phyloP scores from a whole-genome alignment of 148 eudicot species.

The Amaranthus palmeri region DNA sequence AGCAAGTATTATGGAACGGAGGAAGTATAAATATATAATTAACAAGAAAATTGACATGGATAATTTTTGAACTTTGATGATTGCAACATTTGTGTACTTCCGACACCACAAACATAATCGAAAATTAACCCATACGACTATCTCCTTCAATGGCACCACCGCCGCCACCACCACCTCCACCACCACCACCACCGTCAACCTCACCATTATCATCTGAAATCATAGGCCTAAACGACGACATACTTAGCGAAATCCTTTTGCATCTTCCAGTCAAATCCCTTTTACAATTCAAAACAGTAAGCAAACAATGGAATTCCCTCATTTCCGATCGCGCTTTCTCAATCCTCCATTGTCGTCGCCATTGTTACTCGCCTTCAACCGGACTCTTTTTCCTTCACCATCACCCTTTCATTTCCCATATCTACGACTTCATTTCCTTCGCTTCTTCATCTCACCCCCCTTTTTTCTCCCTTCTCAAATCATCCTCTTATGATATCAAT shows the following conservation, averaged over 20 bases:
- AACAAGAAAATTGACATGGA: no score
- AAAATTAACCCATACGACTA: no score
- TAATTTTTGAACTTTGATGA: no score
- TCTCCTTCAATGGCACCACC: no score
- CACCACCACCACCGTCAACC: neutral
- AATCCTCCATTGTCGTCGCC: slow-evolving; percentile 38
- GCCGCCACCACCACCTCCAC: neutral
- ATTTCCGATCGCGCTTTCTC: slow-evolving; percentile 34
- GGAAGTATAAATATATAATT: no score
- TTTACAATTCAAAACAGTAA: slow-evolving; percentile 38
- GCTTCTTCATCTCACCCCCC: slow-evolving; percentile 17
- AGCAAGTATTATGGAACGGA: no score
- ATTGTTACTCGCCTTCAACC: slow-evolving; percentile 22
- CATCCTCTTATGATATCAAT: slow-evolving; percentile 22
- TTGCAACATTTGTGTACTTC: no score
- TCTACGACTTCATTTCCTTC: slow-evolving; percentile 19
- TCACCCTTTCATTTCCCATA: neutral
- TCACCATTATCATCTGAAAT: slow-evolving; percentile 17
- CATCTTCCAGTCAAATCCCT: slow-evolving; percentile 31
- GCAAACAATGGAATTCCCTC: slow-evolving; percentile 28
- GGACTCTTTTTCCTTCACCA: slow-evolving; percentile 32
- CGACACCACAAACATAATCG: no score
- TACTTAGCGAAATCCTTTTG: slow-evolving; percentile 34
- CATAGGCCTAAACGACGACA: slow-evolving; percentile 35
- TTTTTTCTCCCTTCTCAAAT: slow-evolving; percentile 25